Conservation (phyloP, 306 rosid species). For the Lathyrus tuberosus region DNA sequence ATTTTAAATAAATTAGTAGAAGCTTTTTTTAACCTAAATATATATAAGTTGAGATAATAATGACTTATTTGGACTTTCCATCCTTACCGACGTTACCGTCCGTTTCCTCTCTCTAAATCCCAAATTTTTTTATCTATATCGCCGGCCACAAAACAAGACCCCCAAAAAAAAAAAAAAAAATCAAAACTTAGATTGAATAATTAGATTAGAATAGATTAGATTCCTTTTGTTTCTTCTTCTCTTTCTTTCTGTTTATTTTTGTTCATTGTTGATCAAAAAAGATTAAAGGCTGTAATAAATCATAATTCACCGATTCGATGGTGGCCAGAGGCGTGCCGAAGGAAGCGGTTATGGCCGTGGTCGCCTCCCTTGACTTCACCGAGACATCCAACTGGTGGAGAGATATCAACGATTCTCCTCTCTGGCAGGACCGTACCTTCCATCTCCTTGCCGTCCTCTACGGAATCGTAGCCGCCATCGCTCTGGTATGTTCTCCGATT, state of each 20-base stretch:
- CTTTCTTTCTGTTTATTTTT: not conserved
- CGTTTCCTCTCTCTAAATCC: not conserved
- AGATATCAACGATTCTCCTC: constrained; percentile 65
- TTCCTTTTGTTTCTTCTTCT: not conserved
- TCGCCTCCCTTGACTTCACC: constrained; percentile 52
- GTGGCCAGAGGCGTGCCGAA: constrained; percentile 52
- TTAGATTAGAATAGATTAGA: constrained; percentile 10
- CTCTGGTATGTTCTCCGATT: constrained; percentile 61
- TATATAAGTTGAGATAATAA: not conserved
- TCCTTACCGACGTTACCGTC: constrained; percentile 2
- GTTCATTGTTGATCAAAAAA: not conserved
- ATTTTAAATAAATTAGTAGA: not conserved
- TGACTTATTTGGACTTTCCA: constrained; percentile 22
- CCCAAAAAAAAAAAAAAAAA: not conserved
- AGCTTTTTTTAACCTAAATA: not conserved
- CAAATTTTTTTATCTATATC: constrained; percentile 31
- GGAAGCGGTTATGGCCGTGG: constrained; percentile 50
- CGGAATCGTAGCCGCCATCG: constrained; percentile 76
- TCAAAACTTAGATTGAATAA: constrained; percentile 3
- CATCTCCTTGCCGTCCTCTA: constrained; percentile 76
- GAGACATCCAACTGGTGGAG: constrained; percentile 81
- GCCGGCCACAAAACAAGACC: constrained; percentile 43
- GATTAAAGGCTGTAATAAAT: not conserved
- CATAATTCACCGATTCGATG: constrained; percentile 46
- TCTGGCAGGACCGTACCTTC: constrained; percentile 87